phyloP scores from a whole-genome alignment of 2,329 filamentous ascomycete genomes.

The Trichoderma atrobrunneum region DNA sequence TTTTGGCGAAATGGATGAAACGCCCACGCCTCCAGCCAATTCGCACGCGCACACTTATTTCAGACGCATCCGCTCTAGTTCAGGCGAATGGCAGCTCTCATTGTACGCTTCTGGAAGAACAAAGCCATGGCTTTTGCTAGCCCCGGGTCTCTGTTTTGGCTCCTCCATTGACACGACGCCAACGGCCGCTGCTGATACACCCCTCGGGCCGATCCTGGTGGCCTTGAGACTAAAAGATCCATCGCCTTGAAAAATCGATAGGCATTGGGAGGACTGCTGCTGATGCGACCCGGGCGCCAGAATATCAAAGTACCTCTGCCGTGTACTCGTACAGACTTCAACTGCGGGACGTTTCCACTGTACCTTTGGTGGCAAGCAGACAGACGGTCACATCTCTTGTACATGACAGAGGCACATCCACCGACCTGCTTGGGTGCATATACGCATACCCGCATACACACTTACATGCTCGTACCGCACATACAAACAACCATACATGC shows the following conservation, averaged over 20 bases:
- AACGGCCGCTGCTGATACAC: slow-evolving; percentile 4
- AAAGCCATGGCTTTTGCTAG: not conserved
- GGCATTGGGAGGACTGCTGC: not conserved
- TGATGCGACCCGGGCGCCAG: not conserved
- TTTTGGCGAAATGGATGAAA: slow-evolving; percentile 13
- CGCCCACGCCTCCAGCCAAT: not conserved
- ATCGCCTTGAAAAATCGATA: not conserved
- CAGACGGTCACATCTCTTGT: slow-evolving; percentile 5
- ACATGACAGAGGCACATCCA: not conserved
- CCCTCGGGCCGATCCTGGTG: slow-evolving; percentile 17
- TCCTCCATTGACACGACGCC: slow-evolving; percentile 7
- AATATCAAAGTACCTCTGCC: not conserved
- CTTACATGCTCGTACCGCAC: not conserved
- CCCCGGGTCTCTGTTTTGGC: not conserved
- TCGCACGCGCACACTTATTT: not conserved
- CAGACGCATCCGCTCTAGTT: slow-evolving; percentile 1
- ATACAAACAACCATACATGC: slow-evolving; percentile 12
- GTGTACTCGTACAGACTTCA: not conserved
- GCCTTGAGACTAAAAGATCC: not conserved
- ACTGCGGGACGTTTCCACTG: too few relatives aligned
- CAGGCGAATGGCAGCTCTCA: not conserved
- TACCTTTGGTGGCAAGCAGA: not conserved
- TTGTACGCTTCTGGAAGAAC: slow-evolving; percentile 5
- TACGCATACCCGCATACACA: slow-evolving; percentile 14
- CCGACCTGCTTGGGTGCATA: not conserved